Conservation (phyloP, 805 yeast species). For the Pichia deserticola region DNA sequence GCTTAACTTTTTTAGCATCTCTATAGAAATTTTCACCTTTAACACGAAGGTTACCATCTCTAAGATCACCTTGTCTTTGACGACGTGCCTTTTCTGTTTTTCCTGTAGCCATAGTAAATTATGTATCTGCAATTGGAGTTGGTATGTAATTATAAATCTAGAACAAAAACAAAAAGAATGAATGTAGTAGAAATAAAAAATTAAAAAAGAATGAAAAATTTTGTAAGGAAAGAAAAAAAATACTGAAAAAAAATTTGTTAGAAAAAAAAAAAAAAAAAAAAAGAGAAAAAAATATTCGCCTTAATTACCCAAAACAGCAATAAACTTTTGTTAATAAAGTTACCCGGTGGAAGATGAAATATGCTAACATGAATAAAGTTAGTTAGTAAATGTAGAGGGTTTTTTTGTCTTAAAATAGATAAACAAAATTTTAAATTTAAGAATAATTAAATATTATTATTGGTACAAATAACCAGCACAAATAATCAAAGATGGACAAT, state of each 20-base stretch:
- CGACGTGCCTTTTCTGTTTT: constrained; percentile 90
- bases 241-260: no score
- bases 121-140: no score
- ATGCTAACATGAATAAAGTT: background rate
- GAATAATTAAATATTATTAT: no score
- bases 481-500: background rate
- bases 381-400: no score
- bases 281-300: background rate
- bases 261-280: background rate
- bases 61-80: constrained; percentile 67
- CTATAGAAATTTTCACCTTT: constrained; percentile 96
- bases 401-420: no score
- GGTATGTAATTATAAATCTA: no score
- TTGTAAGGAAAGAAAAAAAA: no score
- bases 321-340: background rate
- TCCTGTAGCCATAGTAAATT: constrained; percentile 69
- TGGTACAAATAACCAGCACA: no score
- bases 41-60: constrained; percentile 86
- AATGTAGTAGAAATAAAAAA: background rate
- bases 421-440: no score
- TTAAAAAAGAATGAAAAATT: no score
- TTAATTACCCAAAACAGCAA: background rate
- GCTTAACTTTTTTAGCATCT: constrained; percentile 88
- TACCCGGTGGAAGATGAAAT: background rate
- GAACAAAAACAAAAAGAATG: no score